These are phyloP conservation scores for Hermanozyma aechmeae DNA, from an alignment of 805 yeast species.

Conservation along the genomic window DNA sequence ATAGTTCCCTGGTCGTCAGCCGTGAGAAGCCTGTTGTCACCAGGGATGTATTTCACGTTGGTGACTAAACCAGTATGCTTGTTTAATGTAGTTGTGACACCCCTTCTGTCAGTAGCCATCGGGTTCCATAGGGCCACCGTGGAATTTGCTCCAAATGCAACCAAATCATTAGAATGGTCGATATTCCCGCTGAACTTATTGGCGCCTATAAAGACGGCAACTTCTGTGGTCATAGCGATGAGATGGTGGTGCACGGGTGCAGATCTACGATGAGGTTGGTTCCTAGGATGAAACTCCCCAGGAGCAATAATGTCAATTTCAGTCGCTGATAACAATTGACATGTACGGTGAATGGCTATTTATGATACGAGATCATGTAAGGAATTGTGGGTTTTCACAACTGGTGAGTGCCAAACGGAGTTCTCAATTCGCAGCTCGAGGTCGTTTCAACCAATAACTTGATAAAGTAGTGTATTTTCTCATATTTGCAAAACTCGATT, in stretches of 20 bases:
- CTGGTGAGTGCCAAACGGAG: too few species aligned
- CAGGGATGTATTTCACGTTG: too few species aligned
- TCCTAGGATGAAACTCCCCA: not conserved
- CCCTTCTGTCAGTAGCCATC: conserved; percentile 26
- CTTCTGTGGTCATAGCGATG: conserved; percentile 14
- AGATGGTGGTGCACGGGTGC: not conserved
- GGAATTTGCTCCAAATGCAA: conserved; percentile 68
- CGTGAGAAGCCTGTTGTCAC: too few species aligned
- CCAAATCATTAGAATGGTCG: conserved; percentile 35
- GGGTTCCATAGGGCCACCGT: conserved; percentile 68
- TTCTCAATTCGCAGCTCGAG: too few species aligned
- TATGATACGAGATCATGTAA: too few species aligned
- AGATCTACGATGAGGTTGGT: not conserved
- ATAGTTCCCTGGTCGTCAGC: conserved; percentile 61
- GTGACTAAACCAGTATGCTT: conserved; percentile 57
- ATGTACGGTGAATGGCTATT: too few species aligned
- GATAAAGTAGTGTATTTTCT: too few species aligned
- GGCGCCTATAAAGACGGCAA: conserved; percentile 65
- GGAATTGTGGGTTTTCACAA: too few species aligned
- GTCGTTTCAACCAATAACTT: too few species aligned
- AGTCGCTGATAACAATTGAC: too few species aligned
- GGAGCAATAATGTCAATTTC: too few species aligned
- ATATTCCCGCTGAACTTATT: conserved; percentile 56
- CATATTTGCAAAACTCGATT: too few species aligned
- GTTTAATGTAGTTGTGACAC: conserved; percentile 49